Evolutionary conservation across 2,329 filamentous ascomycete species (phyloP), one percentile per base, ranked within the genome.

Genomic region (Bertia moriformis): DNA sequence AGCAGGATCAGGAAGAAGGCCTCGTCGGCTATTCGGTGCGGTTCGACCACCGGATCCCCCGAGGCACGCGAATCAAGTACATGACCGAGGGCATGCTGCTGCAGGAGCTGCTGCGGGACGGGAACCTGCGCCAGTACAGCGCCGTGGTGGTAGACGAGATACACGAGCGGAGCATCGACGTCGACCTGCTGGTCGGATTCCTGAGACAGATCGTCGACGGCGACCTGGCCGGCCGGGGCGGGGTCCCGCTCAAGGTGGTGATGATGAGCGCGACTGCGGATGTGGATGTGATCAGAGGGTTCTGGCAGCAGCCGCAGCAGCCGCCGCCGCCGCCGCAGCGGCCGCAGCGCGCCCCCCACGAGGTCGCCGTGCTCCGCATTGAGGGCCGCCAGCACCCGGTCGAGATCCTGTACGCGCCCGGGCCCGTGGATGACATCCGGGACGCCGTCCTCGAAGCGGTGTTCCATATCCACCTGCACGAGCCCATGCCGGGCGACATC

Each of bases 241-340:
- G 82, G 4, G 63, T 81, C 19, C 78, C 83, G 1, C 62, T 98
- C 41, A 96, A 94, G 56, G 77, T 96, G 3, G 73, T 94, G 22
- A 74, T 96, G 52, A 98, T 98, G 91, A 95, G 88, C 67, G 91
- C 91, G 38, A 98, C 91, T 4, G 85, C 87, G 27, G 85, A 96
- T 55, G 78, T 94, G 42, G 79, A 89, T 43, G 75, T 71, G 41
- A 75, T 96, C 20, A 68, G 74, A 33, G 63, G 65, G 0, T 96
- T 94, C 55, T 95, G 96, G 61, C n/a, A 43, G 37, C 49, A 44
- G 22, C 48, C 46, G 17, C 42, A 27, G 42, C 39, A n/a, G 1
- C 19, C 32, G 1, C 14, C 20, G 36, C 39, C 29, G n/a, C 29
- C 40, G 19, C 38, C 19, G 4, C 19, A 43, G n/a, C 38, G 47